These are phyloP conservation scores for Malassezia arunalokei DNA, from an alignment of 1,284 basidiomycete species.

Conservation along the genomic window DNA sequence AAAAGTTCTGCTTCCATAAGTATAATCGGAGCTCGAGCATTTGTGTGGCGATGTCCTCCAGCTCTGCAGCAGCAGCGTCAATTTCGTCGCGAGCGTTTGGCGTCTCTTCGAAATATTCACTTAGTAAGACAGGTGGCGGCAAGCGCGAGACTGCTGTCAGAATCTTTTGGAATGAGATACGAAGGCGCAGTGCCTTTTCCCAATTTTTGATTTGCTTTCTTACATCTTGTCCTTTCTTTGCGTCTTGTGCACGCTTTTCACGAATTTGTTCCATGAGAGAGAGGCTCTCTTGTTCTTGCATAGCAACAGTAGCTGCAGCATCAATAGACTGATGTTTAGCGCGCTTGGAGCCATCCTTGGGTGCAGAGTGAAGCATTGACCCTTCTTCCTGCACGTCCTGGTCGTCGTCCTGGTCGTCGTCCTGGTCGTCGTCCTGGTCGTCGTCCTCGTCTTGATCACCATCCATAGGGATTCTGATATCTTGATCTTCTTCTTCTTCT, in stretches of 20 bases:
- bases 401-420: constrained; percentile 10
- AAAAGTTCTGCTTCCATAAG: constrained; percentile 9
- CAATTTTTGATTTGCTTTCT: constrained; percentile 32
- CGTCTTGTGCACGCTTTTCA: constrained; percentile 26
- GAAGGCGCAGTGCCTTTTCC: constrained; percentile 28
- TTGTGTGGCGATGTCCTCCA: constrained; percentile 14
- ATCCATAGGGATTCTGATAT: constrained; percentile 10
- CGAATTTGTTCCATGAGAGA: constrained; percentile 24
- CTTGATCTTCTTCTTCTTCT: constrained; percentile 13
- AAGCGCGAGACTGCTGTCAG: constrained; percentile 1
- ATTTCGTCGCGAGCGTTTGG: not conserved
- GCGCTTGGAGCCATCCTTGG: not conserved
- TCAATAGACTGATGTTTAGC: too few relatives aligned
- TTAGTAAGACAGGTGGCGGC: not conserved
- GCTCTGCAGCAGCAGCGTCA: constrained; percentile 15
- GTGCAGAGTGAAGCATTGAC: not conserved
- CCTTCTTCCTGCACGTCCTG: not conserved
- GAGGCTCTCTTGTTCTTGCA: constrained; percentile 20
- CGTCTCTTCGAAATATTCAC: not conserved
- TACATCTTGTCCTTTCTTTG: constrained; percentile 29
- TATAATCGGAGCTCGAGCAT: not conserved
- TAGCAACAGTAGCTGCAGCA: constrained; percentile 16
- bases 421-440: constrained; percentile 7
- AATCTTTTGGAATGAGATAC: constrained; percentile 32
- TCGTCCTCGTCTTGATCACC: not conserved